These are phyloP conservation scores for Galerina sulciceps DNA, from an alignment of 768 basidiomycete genomes.

Conservation along the genomic window DNA sequence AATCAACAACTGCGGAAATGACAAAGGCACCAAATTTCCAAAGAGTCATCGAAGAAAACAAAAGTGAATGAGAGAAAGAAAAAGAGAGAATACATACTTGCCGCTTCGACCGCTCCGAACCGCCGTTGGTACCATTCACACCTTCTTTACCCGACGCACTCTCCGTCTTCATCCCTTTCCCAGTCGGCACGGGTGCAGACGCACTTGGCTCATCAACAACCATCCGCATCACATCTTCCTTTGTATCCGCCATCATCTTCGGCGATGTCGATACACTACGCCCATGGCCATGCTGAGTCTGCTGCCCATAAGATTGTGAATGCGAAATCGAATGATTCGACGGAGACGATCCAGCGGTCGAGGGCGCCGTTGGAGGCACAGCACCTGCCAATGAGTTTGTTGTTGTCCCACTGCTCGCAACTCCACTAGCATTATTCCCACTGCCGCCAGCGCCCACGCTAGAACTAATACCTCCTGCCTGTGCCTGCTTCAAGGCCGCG, in stretches of 20 bases:
- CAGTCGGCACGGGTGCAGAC: neutral
- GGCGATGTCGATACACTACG: constrained; percentile 11
- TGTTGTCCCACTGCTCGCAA: neutral
- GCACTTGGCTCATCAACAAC: constrained; percentile 5
- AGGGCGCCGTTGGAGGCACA: constrained; percentile 5
- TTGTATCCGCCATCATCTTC: constrained; percentile 4
- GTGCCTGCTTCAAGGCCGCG: constrained; percentile 29
- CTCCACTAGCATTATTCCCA: neutral
- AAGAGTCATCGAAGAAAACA: neutral
- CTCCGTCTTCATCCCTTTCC: constrained; percentile 3
- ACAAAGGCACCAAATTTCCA: neutral
- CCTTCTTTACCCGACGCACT: neutral
- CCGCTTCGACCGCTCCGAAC: constrained; percentile 13
- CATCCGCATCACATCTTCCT: constrained; percentile 15
- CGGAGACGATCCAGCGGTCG: neutral
- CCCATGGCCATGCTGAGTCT: no score
- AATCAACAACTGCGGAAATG: neutral
- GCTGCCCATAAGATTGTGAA: neutral
- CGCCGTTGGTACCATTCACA: constrained; percentile 8
- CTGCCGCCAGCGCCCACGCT: neutral
- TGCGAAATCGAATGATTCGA: constrained; percentile 3
- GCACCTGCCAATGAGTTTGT: constrained; percentile 19
- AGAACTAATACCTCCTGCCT: constrained; percentile 11
- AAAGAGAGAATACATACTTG: constrained; percentile 14
- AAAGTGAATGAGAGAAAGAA: neutral